These are phyloP conservation scores for Penicillium sp. DNA, from an alignment of 2,329 filamentous ascomycete species.

Conservation along the genomic window DNA sequence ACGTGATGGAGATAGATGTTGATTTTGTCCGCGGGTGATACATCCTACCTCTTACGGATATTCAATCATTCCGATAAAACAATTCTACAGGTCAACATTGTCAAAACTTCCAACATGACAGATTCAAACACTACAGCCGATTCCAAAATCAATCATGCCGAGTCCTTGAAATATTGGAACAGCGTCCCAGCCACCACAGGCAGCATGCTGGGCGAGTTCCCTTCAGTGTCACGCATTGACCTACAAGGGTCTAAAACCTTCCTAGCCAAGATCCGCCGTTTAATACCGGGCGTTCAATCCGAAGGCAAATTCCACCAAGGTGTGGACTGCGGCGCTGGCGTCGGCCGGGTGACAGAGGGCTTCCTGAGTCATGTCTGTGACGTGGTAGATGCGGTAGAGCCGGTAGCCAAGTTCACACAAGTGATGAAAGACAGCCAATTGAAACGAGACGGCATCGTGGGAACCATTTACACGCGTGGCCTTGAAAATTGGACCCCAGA, in stretches of 20 bases:
- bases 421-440: slow-evolving; percentile 48
- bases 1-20: background rate
- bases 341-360: slow-evolving; percentile 77
- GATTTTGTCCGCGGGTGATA: background rate
- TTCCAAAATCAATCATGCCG: slow-evolving; percentile 35
- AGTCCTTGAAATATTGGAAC: slow-evolving; percentile 42
- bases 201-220: slow-evolving; percentile 64
- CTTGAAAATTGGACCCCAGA: slow-evolving; percentile 67
- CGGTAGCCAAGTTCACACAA: slow-evolving; percentile 75
- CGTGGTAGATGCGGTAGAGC: slow-evolving; percentile 79
- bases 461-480: slow-evolving; percentile 68
- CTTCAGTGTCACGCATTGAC: slow-evolving; percentile 66
- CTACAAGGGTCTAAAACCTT: slow-evolving; percentile 69
- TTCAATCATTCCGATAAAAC: background rate
- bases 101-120: background rate
- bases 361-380: slow-evolving; percentile 70
- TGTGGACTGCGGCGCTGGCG: slow-evolving; percentile 65
- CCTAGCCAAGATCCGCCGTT: slow-evolving; percentile 60
- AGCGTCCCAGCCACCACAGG: slow-evolving; percentile 38
- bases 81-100: background rate
- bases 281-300: slow-evolving; percentile 19
- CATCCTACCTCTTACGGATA: background rate
- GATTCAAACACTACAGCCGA: background rate
- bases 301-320: slow-evolving; percentile 33
- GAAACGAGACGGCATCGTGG: slow-evolving; percentile 49